Base-by-base conservation (phyloP, 2,329 filamentous ascomycete species). In the Penicillium janthinellum region DNA sequence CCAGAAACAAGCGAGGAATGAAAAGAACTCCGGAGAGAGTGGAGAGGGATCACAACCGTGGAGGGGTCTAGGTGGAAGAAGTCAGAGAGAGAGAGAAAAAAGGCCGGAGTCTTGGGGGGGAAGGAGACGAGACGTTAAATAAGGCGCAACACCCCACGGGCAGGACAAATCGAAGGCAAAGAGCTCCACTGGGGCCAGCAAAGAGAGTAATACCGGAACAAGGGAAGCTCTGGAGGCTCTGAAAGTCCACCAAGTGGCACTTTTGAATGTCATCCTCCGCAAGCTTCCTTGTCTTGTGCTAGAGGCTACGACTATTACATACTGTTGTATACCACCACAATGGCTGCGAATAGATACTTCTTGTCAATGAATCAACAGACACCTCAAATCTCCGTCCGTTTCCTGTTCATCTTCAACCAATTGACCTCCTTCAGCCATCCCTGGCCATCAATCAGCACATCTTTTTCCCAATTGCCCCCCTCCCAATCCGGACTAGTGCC, bases 61-160 rank as follows among this genome's bases (percentile, higher is more conserved):
- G 60, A 59, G 60, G n/a, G n/a, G 50, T 52, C 44, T 31, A 44
- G 25, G 39, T 55, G 35, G 47, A 57, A 45, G 41, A 48, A 51
- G 42, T 45, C 15, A 39, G 48, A 44, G 25, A 31, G 60, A 25
- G 41, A 57, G 57, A 48, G 17, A 62, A 57, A 47, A 62, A 22
- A 55, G 14, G 25, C 44, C 44, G 56, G 45, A 51, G 11, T 41
- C 38, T 35, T 49, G 44, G 37, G 17, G 17, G 25, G 50, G 28
- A 52, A 50, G 57, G 48, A 47, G 51, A 47, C 60, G 52, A 57
- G 59, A 58, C 48, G 48, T 49, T 49, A 49, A 49, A 49, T 58
- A 37, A 45, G 41, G 48, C 41, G 52, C 48, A 54, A 45, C 42
- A 65, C 63, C 63, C 64, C 63, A 63, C 62, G 58, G 48, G 45